Conservation (phyloP, 352 stramenopile genomes). For the Pythium periplocum region DNA sequence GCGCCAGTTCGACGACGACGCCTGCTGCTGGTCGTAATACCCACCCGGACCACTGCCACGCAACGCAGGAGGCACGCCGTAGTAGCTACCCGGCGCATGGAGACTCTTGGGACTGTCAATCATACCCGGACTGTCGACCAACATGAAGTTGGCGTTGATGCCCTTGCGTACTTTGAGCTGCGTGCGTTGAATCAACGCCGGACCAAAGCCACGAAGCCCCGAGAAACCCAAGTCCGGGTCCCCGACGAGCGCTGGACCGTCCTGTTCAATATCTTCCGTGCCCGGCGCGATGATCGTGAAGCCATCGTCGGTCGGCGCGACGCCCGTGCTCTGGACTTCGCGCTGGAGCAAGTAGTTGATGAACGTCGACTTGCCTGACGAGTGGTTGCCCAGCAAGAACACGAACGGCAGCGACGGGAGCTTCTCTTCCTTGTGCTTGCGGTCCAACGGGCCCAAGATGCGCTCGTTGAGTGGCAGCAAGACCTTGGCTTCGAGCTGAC, state of each 20-base stretch:
- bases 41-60: slow-evolving; percentile 8
- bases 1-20: slow-evolving; percentile 3
- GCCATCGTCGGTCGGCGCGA: slow-evolving; percentile 99
- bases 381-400: slow-evolving; percentile 99
- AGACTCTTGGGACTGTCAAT: slow-evolving; percentile 94
- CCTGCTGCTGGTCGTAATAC: not conserved
- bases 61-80: slow-evolving; percentile 27
- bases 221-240: slow-evolving; percentile 98
- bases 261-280: slow-evolving; percentile 94
- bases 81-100: slow-evolving; percentile 48
- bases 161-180: slow-evolving; percentile 96
- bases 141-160: slow-evolving; percentile 95
- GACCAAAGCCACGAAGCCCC: slow-evolving; percentile 93
- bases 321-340: slow-evolving; percentile 96
- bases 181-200: slow-evolving; percentile 97
- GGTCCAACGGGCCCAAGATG: slow-evolving; percentile 83
- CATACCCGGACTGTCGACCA: slow-evolving; percentile 99
- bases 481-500: slow-evolving; percentile 57
- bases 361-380: slow-evolving; percentile 97
- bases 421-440: slow-evolving; percentile 87
- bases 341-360: slow-evolving; percentile 98
- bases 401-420: slow-evolving; percentile 96
- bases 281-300: slow-evolving; percentile 99
- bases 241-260: slow-evolving; percentile 92
- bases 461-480: slow-evolving; percentile 83